phyloP scores from a whole-genome alignment of 352 stramenopile genomes.

The Salisapilia sapeloensis region DNA sequence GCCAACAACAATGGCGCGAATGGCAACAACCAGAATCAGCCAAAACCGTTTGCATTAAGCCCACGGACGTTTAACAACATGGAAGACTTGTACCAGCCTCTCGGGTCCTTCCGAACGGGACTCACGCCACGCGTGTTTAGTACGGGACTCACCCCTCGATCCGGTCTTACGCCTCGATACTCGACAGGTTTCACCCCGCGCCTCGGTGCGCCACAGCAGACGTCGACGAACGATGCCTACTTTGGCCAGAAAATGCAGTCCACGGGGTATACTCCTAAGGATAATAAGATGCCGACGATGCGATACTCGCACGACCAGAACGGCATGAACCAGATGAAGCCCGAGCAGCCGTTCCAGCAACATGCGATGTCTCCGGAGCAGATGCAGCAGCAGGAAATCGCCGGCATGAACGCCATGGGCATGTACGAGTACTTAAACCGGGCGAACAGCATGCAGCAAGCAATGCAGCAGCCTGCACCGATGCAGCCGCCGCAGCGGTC shows the following conservation, averaged over 20 bases:
- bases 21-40: conserved; percentile 9
- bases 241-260: conserved; percentile 59
- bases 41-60: conserved; percentile 61
- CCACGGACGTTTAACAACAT: conserved; percentile 69
- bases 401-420: conserved; percentile 46
- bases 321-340: conserved; percentile 32
- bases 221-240: conserved; percentile 15
- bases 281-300: conserved; percentile 49
- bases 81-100: conserved; percentile 64
- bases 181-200: conserved; percentile 61
- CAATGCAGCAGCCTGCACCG: conserved; percentile 24
- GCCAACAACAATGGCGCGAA: conserved; percentile 8
- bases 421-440: conserved; percentile 80
- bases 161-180: conserved; percentile 67
- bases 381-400: conserved; percentile 31
- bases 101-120: conserved; percentile 71
- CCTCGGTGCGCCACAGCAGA: conserved; percentile 24
- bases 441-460: no score
- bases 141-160: conserved; percentile 60
- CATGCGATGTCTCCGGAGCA: conserved; percentile 20
- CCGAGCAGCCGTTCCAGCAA: conserved; percentile 20
- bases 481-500: conserved; percentile 8
- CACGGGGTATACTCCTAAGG: conserved; percentile 62
- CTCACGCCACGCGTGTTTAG: conserved; percentile 67
- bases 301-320: conserved; percentile 19